Conservation (phyloP, 495 filamentous ascomycete genomes). For the Annulohypoxylon nitens region DNA sequence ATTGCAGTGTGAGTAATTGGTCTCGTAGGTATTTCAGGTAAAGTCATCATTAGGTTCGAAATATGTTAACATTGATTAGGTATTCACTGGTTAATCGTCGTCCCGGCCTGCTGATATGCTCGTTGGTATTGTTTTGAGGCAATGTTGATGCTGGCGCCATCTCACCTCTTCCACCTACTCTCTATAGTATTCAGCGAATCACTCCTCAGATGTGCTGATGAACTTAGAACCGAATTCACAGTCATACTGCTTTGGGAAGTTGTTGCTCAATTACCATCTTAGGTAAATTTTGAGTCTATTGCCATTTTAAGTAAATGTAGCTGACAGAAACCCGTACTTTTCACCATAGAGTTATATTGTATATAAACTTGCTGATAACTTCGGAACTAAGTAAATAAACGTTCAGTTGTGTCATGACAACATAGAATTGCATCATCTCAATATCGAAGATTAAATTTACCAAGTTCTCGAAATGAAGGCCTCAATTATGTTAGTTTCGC, state of each 20-base stretch:
- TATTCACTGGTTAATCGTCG: too few species aligned
- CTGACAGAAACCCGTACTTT: neutral
- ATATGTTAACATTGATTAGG: too few species aligned
- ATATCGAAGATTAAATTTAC: slow-evolving; percentile 4
- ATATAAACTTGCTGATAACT: slow-evolving; percentile 12
- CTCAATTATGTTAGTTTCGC: slow-evolving; percentile 26
- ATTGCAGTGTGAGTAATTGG: too few species aligned
- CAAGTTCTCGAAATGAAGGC: slow-evolving; percentile 39
- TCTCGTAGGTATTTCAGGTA: too few species aligned
- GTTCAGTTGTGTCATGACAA: neutral
- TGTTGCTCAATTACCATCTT: neutral
- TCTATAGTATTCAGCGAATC: neutral
- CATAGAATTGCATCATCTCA: neutral
- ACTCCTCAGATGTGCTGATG: neutral
- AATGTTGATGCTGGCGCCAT: neutral
- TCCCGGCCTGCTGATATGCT: neutral
- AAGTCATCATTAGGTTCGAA: too few species aligned
- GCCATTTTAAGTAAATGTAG: neutral
- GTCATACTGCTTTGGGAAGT: neutral
- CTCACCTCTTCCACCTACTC: neutral
- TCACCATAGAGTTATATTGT: neutral
- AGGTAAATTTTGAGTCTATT: neutral
- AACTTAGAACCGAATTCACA: neutral
- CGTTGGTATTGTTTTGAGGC: neutral
- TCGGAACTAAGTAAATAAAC: neutral